Base-by-base conservation (phyloP, 164 flowering plant genomes). In the grape (Vitis vinifera) region DNA sequence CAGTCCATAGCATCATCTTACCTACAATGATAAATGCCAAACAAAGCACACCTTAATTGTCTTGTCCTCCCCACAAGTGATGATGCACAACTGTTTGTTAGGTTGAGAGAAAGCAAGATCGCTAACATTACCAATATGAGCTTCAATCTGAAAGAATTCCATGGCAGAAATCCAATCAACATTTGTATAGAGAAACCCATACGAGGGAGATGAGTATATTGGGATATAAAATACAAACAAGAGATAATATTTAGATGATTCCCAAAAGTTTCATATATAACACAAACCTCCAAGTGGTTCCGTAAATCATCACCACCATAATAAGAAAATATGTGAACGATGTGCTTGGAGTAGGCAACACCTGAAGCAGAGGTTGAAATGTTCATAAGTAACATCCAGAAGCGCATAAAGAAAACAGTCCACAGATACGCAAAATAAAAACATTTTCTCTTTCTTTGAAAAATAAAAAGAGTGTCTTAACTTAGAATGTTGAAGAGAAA, bases 61-160 rank as follows among this genome's bases (percentile, higher is more conserved):
- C 74, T 77, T 80, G 65, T 86, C 87, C 30, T 86, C 87, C 37
- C 87, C 89, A 68, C 89, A 86, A 59, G 85, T 83, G 30, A 86
- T 63, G 1, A 83, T 52, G n/a, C 75, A 82, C 7, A 86, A 72
- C 53, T 77, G 81, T 62, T 83, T 83, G 72, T 83, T 83, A 50
- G 84, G 85, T 23, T 73, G 75, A 56, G 85, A 72, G 70, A 86
- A 86, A 9, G 89, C 87, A 71, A 86, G 75, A 77, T 86, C 89
- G 56, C 72, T 83, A 8, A 86, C 89, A 30, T 73, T 75, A 15
- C 89, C 87, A 59, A 55, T 69, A 68, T 82, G 89, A 67, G 89
- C 89, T 65, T 85, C 89, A 80, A 86, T 81, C 89, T 83, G 73
- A 10, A 71, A 63, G 49, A 62, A 16, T 12, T 17, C 16, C 13